Evolutionary conservation across 2,329 filamentous ascomycete genomes (phyloP).

Genomic region (Aschersonia sp.): DNA sequence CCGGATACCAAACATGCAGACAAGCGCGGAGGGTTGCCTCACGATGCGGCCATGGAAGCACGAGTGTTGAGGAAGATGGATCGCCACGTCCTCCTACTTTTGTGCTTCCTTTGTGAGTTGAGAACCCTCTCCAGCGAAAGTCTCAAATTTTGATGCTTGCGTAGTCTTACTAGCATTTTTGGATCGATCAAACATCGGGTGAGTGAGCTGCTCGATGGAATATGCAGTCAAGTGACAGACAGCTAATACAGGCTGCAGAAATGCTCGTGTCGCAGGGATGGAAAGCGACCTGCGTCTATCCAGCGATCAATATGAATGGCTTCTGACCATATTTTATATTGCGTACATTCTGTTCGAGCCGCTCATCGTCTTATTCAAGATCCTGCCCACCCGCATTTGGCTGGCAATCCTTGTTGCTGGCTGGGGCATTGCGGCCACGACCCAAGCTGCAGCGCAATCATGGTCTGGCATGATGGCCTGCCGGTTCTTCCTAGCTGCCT

Average conservation of each 20-base stretch:
- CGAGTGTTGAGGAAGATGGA: conserved; percentile 2
- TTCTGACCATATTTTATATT: conserved; percentile 11
- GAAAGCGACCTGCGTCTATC: conserved; percentile 8
- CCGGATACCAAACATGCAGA: not conserved
- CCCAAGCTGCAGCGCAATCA: conserved; percentile 28
- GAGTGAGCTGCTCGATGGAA: not conserved
- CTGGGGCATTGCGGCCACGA: conserved; percentile 10
- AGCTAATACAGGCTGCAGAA: conserved; percentile 2
- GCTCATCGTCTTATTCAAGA: conserved; percentile 5
- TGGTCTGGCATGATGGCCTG: conserved; percentile 29
- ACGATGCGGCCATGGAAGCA: conserved; percentile 1
- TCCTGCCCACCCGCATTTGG: conserved; percentile 4
- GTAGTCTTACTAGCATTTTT: conserved; percentile 8
- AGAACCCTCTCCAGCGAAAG: not conserved
- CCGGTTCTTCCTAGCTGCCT: conserved; percentile 22
- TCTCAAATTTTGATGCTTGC: not conserved
- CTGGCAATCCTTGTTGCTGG: conserved; percentile 3
- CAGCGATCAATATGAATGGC: conserved; percentile 8
- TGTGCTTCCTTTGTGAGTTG: conserved; percentile 1
- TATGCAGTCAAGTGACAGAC: not conserved
- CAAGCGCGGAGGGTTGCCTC: not conserved
- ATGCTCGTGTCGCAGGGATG: conserved; percentile 10
- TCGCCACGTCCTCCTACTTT: not conserved
- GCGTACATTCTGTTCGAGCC: conserved; percentile 7
- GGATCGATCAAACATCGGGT: conserved; percentile 9